These are phyloP conservation scores for Candida khao-thaluensis DNA, from an alignment of 805 yeast species.

Conservation along the genomic window DNA sequence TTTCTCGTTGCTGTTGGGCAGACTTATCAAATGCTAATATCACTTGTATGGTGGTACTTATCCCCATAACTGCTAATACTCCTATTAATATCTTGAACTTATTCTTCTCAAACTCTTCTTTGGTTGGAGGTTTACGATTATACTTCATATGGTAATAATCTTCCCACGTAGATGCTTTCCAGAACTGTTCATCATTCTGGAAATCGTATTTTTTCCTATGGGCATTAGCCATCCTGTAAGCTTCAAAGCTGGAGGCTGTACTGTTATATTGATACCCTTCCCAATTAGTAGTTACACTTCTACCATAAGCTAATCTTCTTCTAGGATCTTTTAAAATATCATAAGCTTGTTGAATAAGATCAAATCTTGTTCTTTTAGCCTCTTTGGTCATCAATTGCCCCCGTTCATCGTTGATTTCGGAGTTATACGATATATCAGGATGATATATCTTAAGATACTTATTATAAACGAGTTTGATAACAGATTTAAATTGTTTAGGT, in stretches of 20 bases:
- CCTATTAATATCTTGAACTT: conserved; percentile 40
- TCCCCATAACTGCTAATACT: conserved; percentile 31
- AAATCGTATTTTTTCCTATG: conserved; percentile 33
- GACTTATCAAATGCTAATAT: conserved; percentile 37
- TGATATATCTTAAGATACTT: conserved; percentile 70
- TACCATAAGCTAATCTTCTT: conserved; percentile 29
- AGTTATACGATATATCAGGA: conserved; percentile 57
- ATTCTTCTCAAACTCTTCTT: conserved; percentile 41
- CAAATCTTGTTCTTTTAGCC: conserved; percentile 33
- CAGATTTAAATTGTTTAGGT: conserved; percentile 51
- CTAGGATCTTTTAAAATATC: conserved; percentile 53
- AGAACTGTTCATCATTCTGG: conserved; percentile 43
- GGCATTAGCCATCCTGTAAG: conserved; percentile 37
- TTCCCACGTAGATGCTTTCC: conserved; percentile 67
- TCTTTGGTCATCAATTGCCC: conserved; percentile 31
- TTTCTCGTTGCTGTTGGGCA: conserved; percentile 27
- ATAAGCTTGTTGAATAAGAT: conserved; percentile 35
- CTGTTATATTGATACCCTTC: conserved; percentile 15
- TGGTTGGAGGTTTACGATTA: conserved; percentile 38
- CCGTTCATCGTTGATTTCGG: conserved; percentile 23
- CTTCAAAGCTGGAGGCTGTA: conserved; percentile 25
- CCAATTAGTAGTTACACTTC: conserved; percentile 29
- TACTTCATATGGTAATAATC: conserved; percentile 50
- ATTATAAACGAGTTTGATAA: conserved; percentile 34
- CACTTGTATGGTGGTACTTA: conserved; percentile 34